A percentile compares a stretch with the other conserved stretches of the same genome.
These are phyloP conservation scores for Nephelium lappaceum DNA, from an alignment of 345 rosid species.

Conservation along the genomic window DNA sequence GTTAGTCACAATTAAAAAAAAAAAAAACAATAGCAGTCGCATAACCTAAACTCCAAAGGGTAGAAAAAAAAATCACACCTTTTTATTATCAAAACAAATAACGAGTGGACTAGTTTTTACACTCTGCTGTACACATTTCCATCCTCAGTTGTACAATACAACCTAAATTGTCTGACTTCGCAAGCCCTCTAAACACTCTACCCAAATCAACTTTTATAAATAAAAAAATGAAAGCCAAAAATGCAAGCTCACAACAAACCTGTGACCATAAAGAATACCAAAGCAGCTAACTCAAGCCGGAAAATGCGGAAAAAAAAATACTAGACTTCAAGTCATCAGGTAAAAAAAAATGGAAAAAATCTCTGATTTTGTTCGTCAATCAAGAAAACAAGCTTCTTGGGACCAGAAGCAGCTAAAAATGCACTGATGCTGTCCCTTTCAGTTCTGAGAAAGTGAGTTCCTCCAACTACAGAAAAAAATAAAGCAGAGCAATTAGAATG, in stretches of 20 bases:
- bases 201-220: slow-evolving; percentile 24
- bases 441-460: slow-evolving; percentile 33
- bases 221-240: slow-evolving; percentile 29
- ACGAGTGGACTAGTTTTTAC: slow-evolving; percentile 39
- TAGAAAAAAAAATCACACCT: slow-evolving; percentile 39
- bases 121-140: slow-evolving; percentile 61
- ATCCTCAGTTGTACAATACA: slow-evolving; percentile 46
- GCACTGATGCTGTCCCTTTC: slow-evolving; percentile 84
- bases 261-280: slow-evolving; percentile 47
- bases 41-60: background rate
- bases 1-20: no score
- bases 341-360: slow-evolving; percentile 22
- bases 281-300: slow-evolving; percentile 43
- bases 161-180: slow-evolving; percentile 45
- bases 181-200: slow-evolving; percentile 32
- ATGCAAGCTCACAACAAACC: slow-evolving; percentile 62
- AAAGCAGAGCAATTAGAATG: slow-evolving; percentile 19
- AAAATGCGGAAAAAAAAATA: slow-evolving; percentile 6
- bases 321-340: slow-evolving; percentile 42
- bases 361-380: slow-evolving; percentile 27
- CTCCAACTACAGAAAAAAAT: slow-evolving; percentile 39
- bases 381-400: slow-evolving; percentile 48
- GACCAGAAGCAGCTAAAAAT: slow-evolving; percentile 90
- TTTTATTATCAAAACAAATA: slow-evolving; percentile 41
- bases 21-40: no score